Percentiles rank a stretch among this genome's conserved stretches.
phyloP scores from a whole-genome alignment of 495 filamentous ascomycete genomes.

The Penicillium egyptiacum region DNA sequence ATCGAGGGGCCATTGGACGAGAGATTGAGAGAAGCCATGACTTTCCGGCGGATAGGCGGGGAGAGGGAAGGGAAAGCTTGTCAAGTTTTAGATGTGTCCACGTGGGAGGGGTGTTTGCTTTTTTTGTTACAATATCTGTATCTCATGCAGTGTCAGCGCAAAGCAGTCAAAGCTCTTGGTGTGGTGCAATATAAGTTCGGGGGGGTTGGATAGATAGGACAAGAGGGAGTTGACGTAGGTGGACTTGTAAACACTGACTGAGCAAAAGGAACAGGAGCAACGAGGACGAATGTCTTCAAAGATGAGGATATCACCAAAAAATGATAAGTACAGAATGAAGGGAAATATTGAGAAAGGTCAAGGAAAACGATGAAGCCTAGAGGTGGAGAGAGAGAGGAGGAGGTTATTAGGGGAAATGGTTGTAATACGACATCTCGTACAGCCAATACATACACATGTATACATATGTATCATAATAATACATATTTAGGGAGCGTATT shows the following conservation, averaged over 20 bases:
- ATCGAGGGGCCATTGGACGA: conserved; percentile 90
- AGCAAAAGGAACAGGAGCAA: background rate
- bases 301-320: background rate
- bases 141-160: conserved; percentile 1
- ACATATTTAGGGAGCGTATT: no score
- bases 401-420: background rate
- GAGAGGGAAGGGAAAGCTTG: background rate
- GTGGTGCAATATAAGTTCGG: background rate
- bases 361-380: conserved; percentile 1
- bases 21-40: conserved; percentile 90
- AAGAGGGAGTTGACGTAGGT: background rate
- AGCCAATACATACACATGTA: background rate
- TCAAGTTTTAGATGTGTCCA: background rate
- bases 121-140: conserved; percentile 4
- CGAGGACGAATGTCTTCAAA: background rate
- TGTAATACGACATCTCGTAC: background rate
- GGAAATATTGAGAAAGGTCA: background rate
- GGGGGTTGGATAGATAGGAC: background rate
- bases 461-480: no score
- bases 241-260: conserved; percentile 1
- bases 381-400: conserved; percentile 2
- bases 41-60: conserved; percentile 12
- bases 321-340: background rate
- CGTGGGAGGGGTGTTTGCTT: conserved; percentile 4
- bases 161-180: background rate